A percentile compares a stretch with the other conserved stretches of the same genome.
phyloP scores from a whole-genome alignment of 805 yeast genomes.

The Hanseniaspora lindneri region DNA sequence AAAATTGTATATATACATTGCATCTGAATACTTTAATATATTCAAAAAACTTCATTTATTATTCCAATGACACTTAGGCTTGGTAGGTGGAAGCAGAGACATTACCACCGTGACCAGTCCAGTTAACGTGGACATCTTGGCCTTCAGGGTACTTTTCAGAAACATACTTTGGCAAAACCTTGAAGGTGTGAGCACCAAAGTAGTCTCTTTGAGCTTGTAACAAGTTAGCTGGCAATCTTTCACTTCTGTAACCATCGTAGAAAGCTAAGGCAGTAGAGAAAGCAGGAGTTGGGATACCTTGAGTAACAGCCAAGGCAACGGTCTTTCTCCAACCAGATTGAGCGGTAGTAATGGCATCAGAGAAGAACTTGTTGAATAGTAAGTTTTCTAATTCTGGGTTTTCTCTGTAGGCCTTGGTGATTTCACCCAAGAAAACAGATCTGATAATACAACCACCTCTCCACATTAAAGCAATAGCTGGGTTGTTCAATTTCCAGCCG shows the following conservation, averaged over 20 bases:
- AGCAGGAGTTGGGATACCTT: conserved; percentile 96
- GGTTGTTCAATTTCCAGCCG: conserved; percentile 94
- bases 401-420: conserved; percentile 90
- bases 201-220: conserved; percentile 99
- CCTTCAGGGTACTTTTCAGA: conserved; percentile 64
- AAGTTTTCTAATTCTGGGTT: conserved; percentile 89
- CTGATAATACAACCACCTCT: conserved; percentile 99
- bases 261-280: conserved; percentile 91
- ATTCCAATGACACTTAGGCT: conserved; percentile 42
- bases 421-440: conserved; percentile 95
- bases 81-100: conserved; percentile 89
- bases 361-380: conserved; percentile 90
- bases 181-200: conserved; percentile 99
- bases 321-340: conserved; percentile 92
- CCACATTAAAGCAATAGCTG: conserved; percentile 99
- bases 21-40: background rate
- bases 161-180: conserved; percentile 79
- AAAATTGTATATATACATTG: background rate
- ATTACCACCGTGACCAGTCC: conserved; percentile 99
- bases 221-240: conserved; percentile 89
- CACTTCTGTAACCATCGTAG: conserved; percentile 98
- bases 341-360: conserved; percentile 81
- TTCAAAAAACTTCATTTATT: background rate
- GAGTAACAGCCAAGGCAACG: conserved; percentile 60
- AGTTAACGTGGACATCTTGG: conserved; percentile 85